These are phyloP conservation scores for Viridothelium virens DNA, from an alignment of 495 filamentous ascomycete genomes.

Conservation along the genomic window DNA sequence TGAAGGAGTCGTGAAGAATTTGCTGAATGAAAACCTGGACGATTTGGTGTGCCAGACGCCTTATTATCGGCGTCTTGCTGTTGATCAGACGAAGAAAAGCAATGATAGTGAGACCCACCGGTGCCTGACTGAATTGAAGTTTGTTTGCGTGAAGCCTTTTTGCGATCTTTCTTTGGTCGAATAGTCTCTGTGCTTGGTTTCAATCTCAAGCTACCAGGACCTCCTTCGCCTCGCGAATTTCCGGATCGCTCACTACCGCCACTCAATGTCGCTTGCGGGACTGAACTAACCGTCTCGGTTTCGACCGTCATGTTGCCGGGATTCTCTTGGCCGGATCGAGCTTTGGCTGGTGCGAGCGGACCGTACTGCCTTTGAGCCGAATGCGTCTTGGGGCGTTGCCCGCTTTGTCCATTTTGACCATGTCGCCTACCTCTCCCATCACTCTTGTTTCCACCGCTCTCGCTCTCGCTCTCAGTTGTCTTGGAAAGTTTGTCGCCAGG, in stretches of 20 bases:
- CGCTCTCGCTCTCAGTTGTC: slow-evolving; percentile 51
- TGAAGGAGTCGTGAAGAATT: slow-evolving; percentile 2
- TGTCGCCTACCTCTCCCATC: slow-evolving; percentile 31
- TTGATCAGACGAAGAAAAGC: not conserved
- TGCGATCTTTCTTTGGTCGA: slow-evolving; percentile 83
- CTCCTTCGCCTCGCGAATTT: slow-evolving; percentile 46
- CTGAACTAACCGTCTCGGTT: slow-evolving; percentile 89
- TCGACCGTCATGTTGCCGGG: slow-evolving; percentile 94
- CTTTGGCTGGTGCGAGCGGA: slow-evolving; percentile 34
- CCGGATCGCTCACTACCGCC: slow-evolving; percentile 55
- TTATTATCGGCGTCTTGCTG: slow-evolving; percentile 11
- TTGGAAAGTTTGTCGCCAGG: slow-evolving; percentile 25
- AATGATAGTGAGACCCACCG: slow-evolving; percentile 47
- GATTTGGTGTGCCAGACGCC: not conserved
- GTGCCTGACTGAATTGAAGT: slow-evolving; percentile 61
- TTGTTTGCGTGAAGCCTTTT: slow-evolving; percentile 64
- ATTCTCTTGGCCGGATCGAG: slow-evolving; percentile 63
- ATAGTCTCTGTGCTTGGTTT: slow-evolving; percentile 92
- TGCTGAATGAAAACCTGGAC: slow-evolving; percentile 10
- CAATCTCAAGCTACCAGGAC: slow-evolving; percentile 63
- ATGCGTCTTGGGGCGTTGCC: slow-evolving; percentile 30
- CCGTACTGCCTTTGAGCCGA: slow-evolving; percentile 31
- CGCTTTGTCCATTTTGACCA: slow-evolving; percentile 20
- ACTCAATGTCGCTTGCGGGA: slow-evolving; percentile 78
- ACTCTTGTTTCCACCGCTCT: slow-evolving; percentile 44